Evolutionary conservation across 2,329 filamentous ascomycete species (phyloP), one percentile per base, ranked within the genome.

Genomic region (Polychaeton citri): DNA sequence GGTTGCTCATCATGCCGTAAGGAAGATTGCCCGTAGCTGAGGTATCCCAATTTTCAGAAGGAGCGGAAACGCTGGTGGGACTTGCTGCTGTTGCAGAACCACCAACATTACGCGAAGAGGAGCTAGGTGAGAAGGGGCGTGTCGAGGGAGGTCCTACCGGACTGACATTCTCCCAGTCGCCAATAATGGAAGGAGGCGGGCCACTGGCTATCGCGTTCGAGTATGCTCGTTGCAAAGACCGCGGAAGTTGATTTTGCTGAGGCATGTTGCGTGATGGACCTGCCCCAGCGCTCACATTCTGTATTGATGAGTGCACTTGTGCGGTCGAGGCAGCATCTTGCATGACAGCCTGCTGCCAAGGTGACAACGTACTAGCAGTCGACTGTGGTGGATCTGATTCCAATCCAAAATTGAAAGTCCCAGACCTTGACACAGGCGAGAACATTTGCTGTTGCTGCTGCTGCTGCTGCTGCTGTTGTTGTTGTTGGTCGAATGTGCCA

Each of bases 221-320:
- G 32, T 53, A 57, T n/a, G 51, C 52, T 30, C 52, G 39, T 24
- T 51, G 48, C 32, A 55, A 34, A 30, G 44, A 41, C 12, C 52
- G 39, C 8, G 54, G 52, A 39, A 53, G 42, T 10, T 36, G 35
- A 3, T 24, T 35, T 6, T 16, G 24, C 5, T 10, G 24, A 12
- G 30, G 34, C 13, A 30, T 7, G 19, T 12, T 41, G 37, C 9
- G 38, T 30, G 21, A 41, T 37, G 4, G 44, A n/a, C n/a, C n/a
- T 26, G 35, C 17, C 24, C 21, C 16, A 33, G 20, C 33, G n/a
- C 19, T 30, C 20, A 18, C 24, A 28, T 28, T 5, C 7, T 28
- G 24, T 12, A 28, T 15, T 10, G 24, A 15, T 4, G 34, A 33
- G 7, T 15, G 12, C 12, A 12, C 15, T 28, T 10, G 5, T 7